Conservation (phyloP, 2,329 filamentous ascomycete genomes). For the Venturia oleaginea region DNA sequence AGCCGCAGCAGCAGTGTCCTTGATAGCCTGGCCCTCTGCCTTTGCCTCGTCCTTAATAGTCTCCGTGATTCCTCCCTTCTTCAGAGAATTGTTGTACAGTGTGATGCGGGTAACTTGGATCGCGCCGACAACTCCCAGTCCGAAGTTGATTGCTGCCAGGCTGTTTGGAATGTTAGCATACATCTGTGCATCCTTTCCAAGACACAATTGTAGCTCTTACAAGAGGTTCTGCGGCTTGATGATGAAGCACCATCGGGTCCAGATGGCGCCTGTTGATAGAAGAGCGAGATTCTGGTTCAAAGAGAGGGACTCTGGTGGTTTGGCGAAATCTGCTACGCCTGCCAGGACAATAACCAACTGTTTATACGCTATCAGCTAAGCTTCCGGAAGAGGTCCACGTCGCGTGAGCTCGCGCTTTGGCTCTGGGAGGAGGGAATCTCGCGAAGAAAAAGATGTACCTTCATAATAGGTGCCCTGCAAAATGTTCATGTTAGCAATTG, state of each 20-base stretch:
- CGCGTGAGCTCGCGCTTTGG: neutral
- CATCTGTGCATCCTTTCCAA: neutral
- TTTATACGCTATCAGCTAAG: slow-evolving; percentile 15
- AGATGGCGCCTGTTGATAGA: slow-evolving; percentile 86
- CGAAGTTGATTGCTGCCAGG: slow-evolving; percentile 95
- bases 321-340: slow-evolving; percentile 82
- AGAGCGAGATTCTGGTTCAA: slow-evolving; percentile 86
- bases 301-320: slow-evolving; percentile 86
- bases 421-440: neutral
- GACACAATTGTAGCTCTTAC: slow-evolving; percentile 39
- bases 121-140: slow-evolving; percentile 80
- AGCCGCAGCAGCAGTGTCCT: slow-evolving; percentile 13
- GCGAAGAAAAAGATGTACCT: slow-evolving; percentile 36
- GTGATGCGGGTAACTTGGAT: slow-evolving; percentile 74
- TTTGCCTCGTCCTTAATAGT: slow-evolving; percentile 34
- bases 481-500: slow-evolving; percentile 12
- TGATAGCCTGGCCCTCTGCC: slow-evolving; percentile 29
- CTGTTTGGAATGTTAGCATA: slow-evolving; percentile 33
- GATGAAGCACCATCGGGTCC: slow-evolving; percentile 97
- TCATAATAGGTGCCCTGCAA: slow-evolving; percentile 85
- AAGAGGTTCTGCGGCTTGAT: slow-evolving; percentile 91
- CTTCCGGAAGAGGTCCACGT: neutral
- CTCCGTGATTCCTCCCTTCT: slow-evolving; percentile 35
- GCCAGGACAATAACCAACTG: slow-evolving; percentile 90
- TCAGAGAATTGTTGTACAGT: slow-evolving; percentile 52